Percentiles rank a stretch among this genome's conserved stretches.
phyloP scores from a whole-genome alignment of 192 early-diverging fungal genomes.

The Coemansia sp. region DNA sequence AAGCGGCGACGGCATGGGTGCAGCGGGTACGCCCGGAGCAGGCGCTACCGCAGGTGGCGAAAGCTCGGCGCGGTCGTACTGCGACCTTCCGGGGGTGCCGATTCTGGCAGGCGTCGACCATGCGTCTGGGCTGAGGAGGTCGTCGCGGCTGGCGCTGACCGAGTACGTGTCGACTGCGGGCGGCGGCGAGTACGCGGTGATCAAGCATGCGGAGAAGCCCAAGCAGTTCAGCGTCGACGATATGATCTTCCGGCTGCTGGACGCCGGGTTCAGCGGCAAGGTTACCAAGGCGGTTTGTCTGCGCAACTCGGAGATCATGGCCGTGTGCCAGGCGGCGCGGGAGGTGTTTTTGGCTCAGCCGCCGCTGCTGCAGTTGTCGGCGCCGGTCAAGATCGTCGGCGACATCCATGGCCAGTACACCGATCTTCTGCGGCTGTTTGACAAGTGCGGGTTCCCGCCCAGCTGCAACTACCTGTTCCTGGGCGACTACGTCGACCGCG shows the following conservation, averaged over 20 bases:
- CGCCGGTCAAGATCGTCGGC: conserved; percentile 80
- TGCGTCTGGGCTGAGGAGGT: conserved; percentile 28
- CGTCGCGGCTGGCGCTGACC: conserved; percentile 39
- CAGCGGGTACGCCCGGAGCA: neutral
- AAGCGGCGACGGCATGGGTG: neutral
- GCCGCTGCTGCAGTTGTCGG: conserved; percentile 72
- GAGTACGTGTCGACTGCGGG: conserved; percentile 52
- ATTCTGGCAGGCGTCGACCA: conserved; percentile 50
- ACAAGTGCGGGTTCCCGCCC: conserved; percentile 92
- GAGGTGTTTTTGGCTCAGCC: conserved; percentile 91
- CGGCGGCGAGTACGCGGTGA: conserved; percentile 53
- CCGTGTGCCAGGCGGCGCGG: conserved; percentile 82
- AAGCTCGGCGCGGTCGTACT: conserved; percentile 45
- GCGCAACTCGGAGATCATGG: conserved; percentile 81
- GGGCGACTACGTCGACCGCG: conserved; percentile 97
- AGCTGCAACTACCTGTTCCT: conserved; percentile 89
- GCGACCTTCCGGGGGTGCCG: conserved; percentile 49
- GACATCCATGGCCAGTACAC: conserved; percentile 97
- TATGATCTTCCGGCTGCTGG: conserved; percentile 81
- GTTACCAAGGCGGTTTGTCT: conserved; percentile 80
- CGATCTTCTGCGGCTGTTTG: conserved; percentile 90
- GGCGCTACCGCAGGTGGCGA: neutral
- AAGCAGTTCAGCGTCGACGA: conserved; percentile 81
- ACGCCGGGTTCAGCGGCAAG: conserved; percentile 73
- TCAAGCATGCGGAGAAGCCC: conserved; percentile 55